These are phyloP conservation scores for Tilletia walkeri DNA, from an alignment of 1,284 basidiomycete species.

Conservation along the genomic window DNA sequence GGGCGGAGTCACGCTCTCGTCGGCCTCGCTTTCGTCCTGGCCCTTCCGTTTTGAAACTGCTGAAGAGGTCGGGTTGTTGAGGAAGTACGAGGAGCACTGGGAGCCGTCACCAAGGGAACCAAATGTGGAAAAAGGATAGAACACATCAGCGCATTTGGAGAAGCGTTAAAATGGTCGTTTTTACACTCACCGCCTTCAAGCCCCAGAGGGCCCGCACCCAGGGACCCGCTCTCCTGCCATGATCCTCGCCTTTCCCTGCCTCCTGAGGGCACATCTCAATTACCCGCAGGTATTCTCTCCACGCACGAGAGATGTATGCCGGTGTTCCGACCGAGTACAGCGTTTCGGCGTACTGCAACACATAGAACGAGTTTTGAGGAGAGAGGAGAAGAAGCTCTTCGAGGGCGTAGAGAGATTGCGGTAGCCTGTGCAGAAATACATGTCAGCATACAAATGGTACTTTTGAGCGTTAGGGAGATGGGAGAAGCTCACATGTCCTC, in stretches of 20 bases:
- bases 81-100: slow-evolving; percentile 23
- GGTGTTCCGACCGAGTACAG: slow-evolving; percentile 69
- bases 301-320: slow-evolving; percentile 58
- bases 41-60: background rate
- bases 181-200: slow-evolving; percentile 41
- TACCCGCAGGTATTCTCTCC: slow-evolving; percentile 48
- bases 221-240: slow-evolving; percentile 28
- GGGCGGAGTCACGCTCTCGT: slow-evolving; percentile 18
- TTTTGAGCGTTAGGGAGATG: no score
- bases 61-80: slow-evolving; percentile 5
- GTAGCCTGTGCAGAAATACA: slow-evolving; percentile 59
- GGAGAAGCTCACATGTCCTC: slow-evolving; percentile 68
- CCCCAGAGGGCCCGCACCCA: slow-evolving; percentile 52
- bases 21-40: slow-evolving; percentile 23
- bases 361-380: slow-evolving; percentile 79
- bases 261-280: slow-evolving; percentile 39
- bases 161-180: no score
- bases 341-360: slow-evolving; percentile 79
- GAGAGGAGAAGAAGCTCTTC: slow-evolving; percentile 77
- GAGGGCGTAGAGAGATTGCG: slow-evolving; percentile 69
- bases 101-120: background rate
- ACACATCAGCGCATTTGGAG: no score
- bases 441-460: background rate
- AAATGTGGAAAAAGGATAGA: background rate
- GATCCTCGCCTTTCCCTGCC: slow-evolving; percentile 12